Base-by-base conservation (phyloP, 169 alveolate genomes). In the Pseudocohnilembus persalinus region DNA sequence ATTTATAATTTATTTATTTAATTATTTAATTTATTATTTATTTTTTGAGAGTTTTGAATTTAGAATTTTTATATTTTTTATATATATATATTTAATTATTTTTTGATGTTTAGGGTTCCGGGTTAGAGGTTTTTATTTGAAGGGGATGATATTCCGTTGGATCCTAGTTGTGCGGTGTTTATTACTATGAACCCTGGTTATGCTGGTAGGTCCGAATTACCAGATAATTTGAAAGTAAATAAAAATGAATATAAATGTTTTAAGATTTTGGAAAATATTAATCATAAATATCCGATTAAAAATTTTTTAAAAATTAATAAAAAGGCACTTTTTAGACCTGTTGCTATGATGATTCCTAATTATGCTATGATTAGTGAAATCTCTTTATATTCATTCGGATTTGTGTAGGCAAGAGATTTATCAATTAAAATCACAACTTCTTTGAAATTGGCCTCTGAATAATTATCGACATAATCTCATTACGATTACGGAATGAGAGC, bases 111-210 rank as follows among this genome's bases (percentile, higher is more conserved):
- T 49, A 49, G 68, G 20, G 20, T 11, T 49, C 20, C 68, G 4
- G 68, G 68, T 11, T 49, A 49, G 68, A 11, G 20, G 26, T 49
- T 49, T 49, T 4, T 11, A 11, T 91, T 94, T 91, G 95, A 92
- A 88, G 97, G 92, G 64, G 81, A 90, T 74, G 73, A 89, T 81
- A 85, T 94, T 28, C 94, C 92, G 49, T 83, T 95, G 63, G 95
- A 95, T 83, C 87, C 95, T 31, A 88, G 95, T 63, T 95, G 97
- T 89, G 96, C 96, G 30, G 93, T 93, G 0, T 93, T 95, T 77
- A 95, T 93, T 82, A 93, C 97, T 31, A 93, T 94, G 96, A 95
- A 91, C 89, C 97, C 93, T 20, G 97, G 97, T 64, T 95, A 95
- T 90, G 84, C 90, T 75, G 95, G 95, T 1, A 84, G 95, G 74